Evolutionary conservation across 164 flowering plant genomes (phyloP).

Genomic region (Liriodendron chinense): DNA sequence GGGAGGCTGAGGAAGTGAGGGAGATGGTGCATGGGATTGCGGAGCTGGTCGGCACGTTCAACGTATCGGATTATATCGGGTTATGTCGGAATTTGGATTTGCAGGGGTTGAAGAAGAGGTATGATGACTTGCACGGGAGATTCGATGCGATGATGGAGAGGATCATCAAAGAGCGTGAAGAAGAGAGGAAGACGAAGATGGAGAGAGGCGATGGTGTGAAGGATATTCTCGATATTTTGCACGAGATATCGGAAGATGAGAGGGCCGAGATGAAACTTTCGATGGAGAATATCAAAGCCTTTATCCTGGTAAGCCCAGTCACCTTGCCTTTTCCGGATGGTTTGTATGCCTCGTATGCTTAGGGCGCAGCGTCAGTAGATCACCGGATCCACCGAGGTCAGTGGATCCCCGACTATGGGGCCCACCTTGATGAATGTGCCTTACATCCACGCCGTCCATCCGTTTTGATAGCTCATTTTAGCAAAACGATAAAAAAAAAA

Average conservation of each 20-base stretch:
- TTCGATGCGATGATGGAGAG: conserved; percentile 46
- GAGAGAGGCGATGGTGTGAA: conserved; percentile 16
- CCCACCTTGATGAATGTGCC: too few species aligned
- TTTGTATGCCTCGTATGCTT: too few species aligned
- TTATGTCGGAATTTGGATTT: conserved; percentile 39
- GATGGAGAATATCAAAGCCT: conserved; percentile 50
- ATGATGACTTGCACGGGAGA: conserved; percentile 23
- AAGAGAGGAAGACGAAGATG: conserved; percentile 14
- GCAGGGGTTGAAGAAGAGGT: conserved; percentile 42
- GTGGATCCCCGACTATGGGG: too few species aligned
- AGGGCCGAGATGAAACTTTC: conserved; percentile 39
- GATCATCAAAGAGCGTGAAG: conserved; percentile 33
- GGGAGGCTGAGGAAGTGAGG: conserved; percentile 26
- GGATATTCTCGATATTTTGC: conserved; percentile 52
- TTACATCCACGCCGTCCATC: too few species aligned
- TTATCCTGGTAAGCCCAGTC: conserved; percentile 41
- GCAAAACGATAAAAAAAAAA: too few species aligned
- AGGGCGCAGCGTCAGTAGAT: too few species aligned
- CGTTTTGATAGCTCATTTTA: too few species aligned
- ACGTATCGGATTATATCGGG: conserved; percentile 43
- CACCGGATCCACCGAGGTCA: too few species aligned
- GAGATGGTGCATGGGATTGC: conserved; percentile 34
- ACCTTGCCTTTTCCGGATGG: neutral
- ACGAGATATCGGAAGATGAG: conserved; percentile 40
- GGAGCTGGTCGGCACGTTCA: conserved; percentile 39